phyloP scores from a whole-genome alignment of 192 early-diverging fungal genomes.

The Dissophora ornata region DNA sequence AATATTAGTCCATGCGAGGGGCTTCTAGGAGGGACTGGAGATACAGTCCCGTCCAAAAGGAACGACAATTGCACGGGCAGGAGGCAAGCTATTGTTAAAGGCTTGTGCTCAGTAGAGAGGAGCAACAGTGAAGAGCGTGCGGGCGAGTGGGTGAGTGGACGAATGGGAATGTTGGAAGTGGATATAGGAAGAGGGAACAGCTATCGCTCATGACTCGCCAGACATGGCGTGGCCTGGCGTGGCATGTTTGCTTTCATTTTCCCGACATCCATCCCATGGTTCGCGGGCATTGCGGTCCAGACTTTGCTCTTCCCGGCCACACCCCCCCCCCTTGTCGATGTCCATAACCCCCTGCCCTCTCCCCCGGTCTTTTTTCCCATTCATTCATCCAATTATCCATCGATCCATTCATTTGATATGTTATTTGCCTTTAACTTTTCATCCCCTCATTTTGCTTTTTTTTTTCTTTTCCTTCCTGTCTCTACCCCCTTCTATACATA shows the following conservation, averaged over 20 bases:
- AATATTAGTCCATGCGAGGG: not conserved
- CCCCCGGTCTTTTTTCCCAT: conserved; percentile 1
- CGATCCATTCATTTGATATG: not conserved
- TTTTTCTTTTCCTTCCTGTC: not conserved
- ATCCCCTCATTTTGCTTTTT: not conserved
- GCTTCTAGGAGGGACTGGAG: not conserved
- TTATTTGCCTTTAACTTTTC: not conserved
- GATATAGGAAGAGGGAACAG: conserved; percentile 5
- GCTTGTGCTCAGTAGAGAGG: not conserved
- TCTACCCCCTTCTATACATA: too few relatives aligned
- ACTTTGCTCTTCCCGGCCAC: not conserved
- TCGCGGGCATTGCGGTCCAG: not conserved
- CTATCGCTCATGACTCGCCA: not conserved
- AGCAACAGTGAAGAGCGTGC: not conserved
- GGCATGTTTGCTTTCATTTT: not conserved
- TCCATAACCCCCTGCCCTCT: not conserved
- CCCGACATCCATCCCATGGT: not conserved
- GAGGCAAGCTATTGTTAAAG: not conserved
- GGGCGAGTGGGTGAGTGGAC: not conserved
- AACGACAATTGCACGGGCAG: not conserved
- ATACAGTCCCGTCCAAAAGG: conserved; percentile 1
- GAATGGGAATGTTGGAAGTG: conserved; percentile 17
- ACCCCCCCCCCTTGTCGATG: conserved; percentile 1
- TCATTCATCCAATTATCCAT: not conserved
- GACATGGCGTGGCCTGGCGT: conserved; percentile 2